Base-by-base conservation (phyloP, 768 basidiomycete genomes). In the Mycena filopes region DNA sequence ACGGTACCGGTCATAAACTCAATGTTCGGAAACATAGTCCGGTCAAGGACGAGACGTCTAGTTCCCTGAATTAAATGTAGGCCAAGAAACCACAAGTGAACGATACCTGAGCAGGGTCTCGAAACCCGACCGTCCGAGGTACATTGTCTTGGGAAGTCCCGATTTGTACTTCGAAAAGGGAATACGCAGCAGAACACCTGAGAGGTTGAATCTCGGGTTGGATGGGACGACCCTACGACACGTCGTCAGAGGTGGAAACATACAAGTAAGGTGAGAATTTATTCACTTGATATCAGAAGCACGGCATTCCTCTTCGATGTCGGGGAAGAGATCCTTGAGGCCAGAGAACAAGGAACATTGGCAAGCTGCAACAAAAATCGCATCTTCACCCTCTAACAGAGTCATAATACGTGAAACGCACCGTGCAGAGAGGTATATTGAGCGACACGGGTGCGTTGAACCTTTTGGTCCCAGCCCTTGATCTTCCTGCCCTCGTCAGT, bases 351-450 rank as follows among this genome's bases (percentile, higher is more conserved):
- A 28, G 25, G 66, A 56, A 20, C 67, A 49, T 55, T 69, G 67
- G n/a, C 57, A 60, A n/a, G 41, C 72, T 75, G 26, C 25, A 25
- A 49, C 16, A 23, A 48, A 12, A 40, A 29, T n/a, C 18, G 51
- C 43, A 42, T 36, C 11, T 36, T 36, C 36, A 36, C 10, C 15
- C 10, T 36, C 36, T 36, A 10, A 15, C 36, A 33, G n/a, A n/a
- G n/a, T n/a, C n/a, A 65, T 26, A 25, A 20, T 11, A 51, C 50
- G 41, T n/a, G 18, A 41, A 40, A 10, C 58, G 29, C 45, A 69
- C 70, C 57, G 53, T 76, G 74, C 11, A 71, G 60, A 16, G 75
- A 72, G 33, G 71, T 38, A 54, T 73, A 78, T 36, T 77, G 76
- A 58, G 72, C 56, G 25, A 78, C 69, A 2, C 76, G 68, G 4